These are phyloP conservation scores for Colletotrichum lindemuthianum DNA, from an alignment of 2,329 filamentous ascomycete genomes.

Conservation along the genomic window DNA sequence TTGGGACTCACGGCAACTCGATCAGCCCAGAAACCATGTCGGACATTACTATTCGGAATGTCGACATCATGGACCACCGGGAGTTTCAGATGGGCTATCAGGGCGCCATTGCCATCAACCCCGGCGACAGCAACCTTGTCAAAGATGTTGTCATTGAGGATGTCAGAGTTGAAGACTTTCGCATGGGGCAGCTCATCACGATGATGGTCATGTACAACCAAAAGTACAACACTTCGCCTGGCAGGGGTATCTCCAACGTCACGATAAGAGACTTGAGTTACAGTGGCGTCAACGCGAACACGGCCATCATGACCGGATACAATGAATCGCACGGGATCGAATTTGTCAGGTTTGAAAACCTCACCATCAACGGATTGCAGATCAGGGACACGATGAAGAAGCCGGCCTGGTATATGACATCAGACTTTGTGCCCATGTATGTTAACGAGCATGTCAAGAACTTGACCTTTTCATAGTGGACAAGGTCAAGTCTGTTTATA, in stretches of 20 bases:
- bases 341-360: constrained; percentile 39
- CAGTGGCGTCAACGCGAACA: constrained; percentile 30
- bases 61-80: constrained; percentile 47
- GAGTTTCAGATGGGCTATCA: constrained; percentile 46
- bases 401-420: constrained; percentile 27
- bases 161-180: constrained; percentile 44
- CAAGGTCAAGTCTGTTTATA: no score
- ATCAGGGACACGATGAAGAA: constrained; percentile 37
- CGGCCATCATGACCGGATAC: constrained; percentile 37
- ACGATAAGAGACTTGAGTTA: constrained; percentile 40
- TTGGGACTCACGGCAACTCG: constrained; percentile 48
- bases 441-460: constrained; percentile 38
- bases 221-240: constrained; percentile 45
- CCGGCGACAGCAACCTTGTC: constrained; percentile 44
- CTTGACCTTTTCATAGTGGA: constrained; percentile 22
- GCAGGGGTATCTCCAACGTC: constrained; percentile 43
- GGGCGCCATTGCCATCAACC: constrained; percentile 45
- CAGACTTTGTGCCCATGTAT: constrained; percentile 29
- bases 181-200: constrained; percentile 43
- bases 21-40: constrained; percentile 43
- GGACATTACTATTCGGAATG: constrained; percentile 42
- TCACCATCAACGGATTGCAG: constrained; percentile 38
- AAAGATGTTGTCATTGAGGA: constrained; percentile 39
- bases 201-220: constrained; percentile 45
- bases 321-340: constrained; percentile 26